Percentiles rank a stretch among this genome's conserved stretches.
Evolutionary conservation across 345 rosid genomes (phyloP).

Genomic region (Melaleuca quinquenervia): DNA sequence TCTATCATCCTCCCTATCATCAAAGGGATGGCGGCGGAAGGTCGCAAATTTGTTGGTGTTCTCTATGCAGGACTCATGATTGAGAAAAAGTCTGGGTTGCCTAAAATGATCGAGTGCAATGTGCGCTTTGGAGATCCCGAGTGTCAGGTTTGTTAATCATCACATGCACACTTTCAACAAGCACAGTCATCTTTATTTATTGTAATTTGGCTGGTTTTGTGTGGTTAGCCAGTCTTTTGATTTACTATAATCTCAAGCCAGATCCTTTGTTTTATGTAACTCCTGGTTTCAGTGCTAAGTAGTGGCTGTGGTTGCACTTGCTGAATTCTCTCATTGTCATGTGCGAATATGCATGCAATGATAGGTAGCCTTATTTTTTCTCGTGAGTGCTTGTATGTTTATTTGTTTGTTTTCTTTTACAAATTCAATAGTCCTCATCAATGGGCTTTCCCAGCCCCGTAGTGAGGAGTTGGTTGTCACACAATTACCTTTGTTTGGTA

Average conservation of each 20-base stretch:
- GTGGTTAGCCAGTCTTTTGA: background rate
- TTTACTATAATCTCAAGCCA: background rate
- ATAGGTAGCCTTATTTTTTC: background rate
- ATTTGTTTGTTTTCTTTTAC: background rate
- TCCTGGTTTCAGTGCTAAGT: background rate
- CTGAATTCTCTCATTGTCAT: background rate
- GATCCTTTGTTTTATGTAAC: background rate
- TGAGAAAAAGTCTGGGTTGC: constrained; percentile 87
- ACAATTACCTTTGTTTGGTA: background rate
- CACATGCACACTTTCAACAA: background rate
- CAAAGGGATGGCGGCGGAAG: constrained; percentile 85
- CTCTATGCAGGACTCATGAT: constrained; percentile 92
- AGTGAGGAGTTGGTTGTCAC: background rate
- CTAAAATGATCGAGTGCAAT: constrained; percentile 91
- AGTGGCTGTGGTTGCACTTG: background rate
- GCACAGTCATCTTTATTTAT: background rate
- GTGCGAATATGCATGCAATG: background rate
- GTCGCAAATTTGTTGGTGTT: constrained; percentile 86
- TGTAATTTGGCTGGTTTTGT: background rate
- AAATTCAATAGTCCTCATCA: background rate
- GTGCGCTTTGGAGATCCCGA: constrained; percentile 99
- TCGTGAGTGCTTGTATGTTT: background rate
- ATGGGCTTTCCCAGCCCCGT: background rate
- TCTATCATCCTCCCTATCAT: constrained; percentile 77
- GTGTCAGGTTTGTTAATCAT: constrained; percentile 53